Base-by-base conservation (phyloP, 805 yeast genomes). In the Hanseniaspora nectarophila region DNA sequence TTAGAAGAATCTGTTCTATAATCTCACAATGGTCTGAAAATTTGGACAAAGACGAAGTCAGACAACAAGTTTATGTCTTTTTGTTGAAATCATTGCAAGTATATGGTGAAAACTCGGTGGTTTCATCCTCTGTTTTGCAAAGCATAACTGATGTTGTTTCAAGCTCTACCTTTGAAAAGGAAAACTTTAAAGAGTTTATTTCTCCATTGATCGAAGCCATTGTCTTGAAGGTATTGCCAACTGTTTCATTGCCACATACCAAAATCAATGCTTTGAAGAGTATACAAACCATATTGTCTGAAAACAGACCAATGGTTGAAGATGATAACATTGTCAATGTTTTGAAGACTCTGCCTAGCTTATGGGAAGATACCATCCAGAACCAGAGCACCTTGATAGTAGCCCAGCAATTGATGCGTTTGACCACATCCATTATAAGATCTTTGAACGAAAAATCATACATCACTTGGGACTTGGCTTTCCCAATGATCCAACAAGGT, bases 81-180 rank as follows among this genome's bases (percentile, higher is more conserved):
- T 69, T 87, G 26, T 55, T 73, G 18, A 65, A 66, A 37, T 67
- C 80, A n/a, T 62, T 87, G 56, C 66, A 73, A 12, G 56, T 70
- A 2, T 67, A 72, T 31, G 64, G 70, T 26, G 76, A 80, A 57
- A 97, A 92, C 63, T 72, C 74, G 51, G 95, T 90, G n/a, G 95
- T 92, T 2, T 75, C 74, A 58, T 63, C 92, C 21, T 78, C 94
- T 0, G 81, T 92, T 0, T 72, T 82, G 15, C 82, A 81, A 59
- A 78, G 90, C 0, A 67, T 89, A 20, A 74, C 80, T 54, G 73
- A 77, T 28, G 72, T 85, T 45, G 71, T 90, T 31, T 89, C 86
- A 55, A 96, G 88, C 60, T 86, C 94, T 85, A 89, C 85, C 55
- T 89, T 90, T 64, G 73, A 78, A 35, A 81, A 85, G 55, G 70